Conservation (phyloP, 2,329 filamentous ascomycete species). For the Hymenoscyphus linearis region DNA sequence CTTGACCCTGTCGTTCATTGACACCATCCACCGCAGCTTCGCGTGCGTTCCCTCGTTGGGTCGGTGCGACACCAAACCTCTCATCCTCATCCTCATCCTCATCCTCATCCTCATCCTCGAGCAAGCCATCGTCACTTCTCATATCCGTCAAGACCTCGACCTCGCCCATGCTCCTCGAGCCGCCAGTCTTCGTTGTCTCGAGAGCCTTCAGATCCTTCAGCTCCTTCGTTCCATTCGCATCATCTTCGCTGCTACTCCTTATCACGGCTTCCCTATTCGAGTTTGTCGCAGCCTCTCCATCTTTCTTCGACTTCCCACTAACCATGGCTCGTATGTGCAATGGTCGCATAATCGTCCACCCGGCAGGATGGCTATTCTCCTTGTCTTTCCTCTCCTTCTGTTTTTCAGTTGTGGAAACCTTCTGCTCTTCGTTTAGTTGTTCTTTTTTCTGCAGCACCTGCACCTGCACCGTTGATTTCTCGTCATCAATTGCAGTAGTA, state of each 20-base stretch:
- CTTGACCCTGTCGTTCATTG: constrained; percentile 2
- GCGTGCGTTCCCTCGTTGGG: constrained; percentile 1
- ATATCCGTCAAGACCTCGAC: constrained; percentile 24
- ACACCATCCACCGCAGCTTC: background rate
- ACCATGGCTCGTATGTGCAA: constrained; percentile 16
- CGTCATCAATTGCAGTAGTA: background rate
- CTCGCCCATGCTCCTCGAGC: constrained; percentile 15
- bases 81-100: constrained; percentile 18
- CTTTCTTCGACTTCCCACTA: constrained; percentile 11
- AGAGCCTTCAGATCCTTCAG: constrained; percentile 19
- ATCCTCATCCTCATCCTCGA: constrained; percentile 20
- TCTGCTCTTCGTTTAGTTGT: constrained; percentile 2
- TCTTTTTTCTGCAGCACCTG: background rate
- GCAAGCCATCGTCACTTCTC: constrained; percentile 29
- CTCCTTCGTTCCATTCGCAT: constrained; percentile 9
- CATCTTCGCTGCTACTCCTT: constrained; percentile 6
- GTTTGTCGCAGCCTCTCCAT: constrained; percentile 6
- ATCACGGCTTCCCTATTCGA: constrained; percentile 3
- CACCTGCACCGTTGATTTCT: background rate
- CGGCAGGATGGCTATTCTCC: constrained; percentile 6
- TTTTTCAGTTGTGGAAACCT: background rate
- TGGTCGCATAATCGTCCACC: constrained; percentile 26
- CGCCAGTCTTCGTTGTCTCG: constrained; percentile 13
- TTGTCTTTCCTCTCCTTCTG: constrained; percentile 8
- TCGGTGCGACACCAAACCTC: constrained; percentile 3